Evolutionary conservation across 1,284 basidiomycete genomes (phyloP), one percentile per base, ranked within the genome.

Genomic region (Microbotryomycetes sp.): DNA sequence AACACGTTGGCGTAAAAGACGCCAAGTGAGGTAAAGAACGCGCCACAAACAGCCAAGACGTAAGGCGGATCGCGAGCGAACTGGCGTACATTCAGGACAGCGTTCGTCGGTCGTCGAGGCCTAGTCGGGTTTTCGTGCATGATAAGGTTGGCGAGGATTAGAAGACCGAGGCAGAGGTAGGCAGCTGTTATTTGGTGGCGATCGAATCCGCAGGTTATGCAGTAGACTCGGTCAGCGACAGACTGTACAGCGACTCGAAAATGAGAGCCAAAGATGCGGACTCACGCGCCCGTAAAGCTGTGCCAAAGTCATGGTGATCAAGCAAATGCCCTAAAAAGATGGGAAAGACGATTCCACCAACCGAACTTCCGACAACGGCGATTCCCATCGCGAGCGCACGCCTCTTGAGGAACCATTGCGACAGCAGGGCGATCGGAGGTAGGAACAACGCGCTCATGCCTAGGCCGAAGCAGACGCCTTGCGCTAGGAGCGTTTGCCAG

Each of bases 341-440:
- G 2, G 63, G 63, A 47, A 63, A 68, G 24, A 56, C 11, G 29
- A 65, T 55, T 21, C 59, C 65, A 0, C 64, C 64, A 31, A 66
- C 15, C 3, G 64, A 60, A 2, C 57, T 60, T 6, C 64, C 64
- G 18, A 46, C 49, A 18, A 61, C 61, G 21, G 61, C 61, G 59
- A 66, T 21, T 7, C 53, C 53, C 35, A 54, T 45, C 1, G 23
- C 58, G 45, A 67, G 47, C 13, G 52, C 62, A 11, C 65, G 54
- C 4, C 28, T 45, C n/a, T 50, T 53, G 4, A 18, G 11, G 18
- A 41, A 41, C 11, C 18, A 41, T 41, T 41, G 35, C 9, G 35
- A 41, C 35, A 41, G 35, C 35, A 41, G 18, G 18, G 35, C 35
- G 35, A 41, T 41, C 9, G 35, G 35, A 11, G 35, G 35, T 18